Percentiles rank a stretch among this genome's conserved stretches.
Conservation (phyloP, 768 basidiomycete species). For the Psilocybe subaeruginosa region DNA sequence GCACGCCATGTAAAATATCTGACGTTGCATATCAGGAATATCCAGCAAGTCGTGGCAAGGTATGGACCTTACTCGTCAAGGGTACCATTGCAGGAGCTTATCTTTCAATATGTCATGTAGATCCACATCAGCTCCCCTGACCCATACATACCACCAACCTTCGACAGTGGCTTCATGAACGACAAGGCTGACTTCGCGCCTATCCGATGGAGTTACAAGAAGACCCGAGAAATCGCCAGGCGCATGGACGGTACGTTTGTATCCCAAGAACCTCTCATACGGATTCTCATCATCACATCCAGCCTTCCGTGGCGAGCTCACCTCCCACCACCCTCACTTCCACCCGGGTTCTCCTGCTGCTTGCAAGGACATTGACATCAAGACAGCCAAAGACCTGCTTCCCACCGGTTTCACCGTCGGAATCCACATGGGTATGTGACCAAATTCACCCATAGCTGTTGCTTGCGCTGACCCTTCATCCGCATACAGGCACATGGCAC, state of each 20-base stretch:
- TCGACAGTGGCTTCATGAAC: slow-evolving; percentile 82
- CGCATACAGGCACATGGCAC: slow-evolving; percentile 53
- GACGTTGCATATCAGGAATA: slow-evolving; percentile 49
- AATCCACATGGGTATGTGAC: slow-evolving; percentile 64
- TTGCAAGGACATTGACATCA: slow-evolving; percentile 63
- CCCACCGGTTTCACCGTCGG: slow-evolving; percentile 68
- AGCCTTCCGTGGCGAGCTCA: slow-evolving; percentile 75
- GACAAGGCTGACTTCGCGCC: slow-evolving; percentile 78
- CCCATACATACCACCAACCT: slow-evolving; percentile 65
- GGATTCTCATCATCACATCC: background rate
- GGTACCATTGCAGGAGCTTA: too few relatives aligned
- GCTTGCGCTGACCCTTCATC: background rate
- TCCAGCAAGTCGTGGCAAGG: slow-evolving; percentile 74
- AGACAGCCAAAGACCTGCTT: slow-evolving; percentile 62
- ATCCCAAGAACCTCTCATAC: background rate
- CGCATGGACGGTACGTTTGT: slow-evolving; percentile 62
- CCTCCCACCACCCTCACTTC: slow-evolving; percentile 77
- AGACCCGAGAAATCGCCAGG: slow-evolving; percentile 70
- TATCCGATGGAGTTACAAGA: slow-evolving; percentile 79
- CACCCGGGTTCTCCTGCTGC: slow-evolving; percentile 64
- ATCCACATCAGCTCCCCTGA: slow-evolving; percentile 64
- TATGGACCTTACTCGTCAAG: slow-evolving; percentile 15
- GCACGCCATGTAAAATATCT: too few relatives aligned
- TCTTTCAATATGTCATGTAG: slow-evolving; percentile 25
- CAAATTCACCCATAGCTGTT: background rate